Base-by-base conservation (phyloP, 331 rosid species). In the Malus hybrid region DNA sequence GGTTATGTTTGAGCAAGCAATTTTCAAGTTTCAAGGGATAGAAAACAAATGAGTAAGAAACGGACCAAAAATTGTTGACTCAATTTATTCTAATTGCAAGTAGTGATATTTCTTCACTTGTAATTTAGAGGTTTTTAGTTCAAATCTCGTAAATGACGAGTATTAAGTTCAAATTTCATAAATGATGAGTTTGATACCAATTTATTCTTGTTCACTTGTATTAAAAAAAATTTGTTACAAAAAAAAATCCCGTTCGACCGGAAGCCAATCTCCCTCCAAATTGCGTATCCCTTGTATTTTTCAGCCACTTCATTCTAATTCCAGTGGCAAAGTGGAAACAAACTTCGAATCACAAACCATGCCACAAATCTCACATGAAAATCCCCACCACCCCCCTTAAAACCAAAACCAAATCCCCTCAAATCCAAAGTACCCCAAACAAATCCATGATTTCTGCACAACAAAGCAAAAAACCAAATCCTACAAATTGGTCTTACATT, bases 401-500 rank as follows among this genome's bases (percentile, higher is more conserved):
- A 68, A 22, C 61, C 57, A 20, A 32, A 62, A 28, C 27, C 24
- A 20, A 29, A 52, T 14, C 64, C n/a, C 36, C 27, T 29, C 60
- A 32, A 64, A 3, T 32, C 44, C 42, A 16, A 64, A 64, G 24
- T 32, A 8, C 69, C 44, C 18, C 70, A 65, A 65, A 19, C 70
- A 65, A 34, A 33, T 20, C 14, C 50, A 66, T 66, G 70, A 66
- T 12, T 36, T 36, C 15, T n/a, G 18, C 22, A 33, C 48, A 19
- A 20, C 27, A 66, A 76, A 12, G 4, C 19, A n/a, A 6, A 6
- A 42, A 52, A 4, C 8, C 73, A 57, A 15, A 39, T 73, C 44
- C 70, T 46, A 24, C 68, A 31, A 56, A 69, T 36, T 78, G 76
- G 86, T 36, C 44, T 31, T 27, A 3, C 76, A 64, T 74, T 22